Evolutionary conservation across 148 eudicot genomes (phyloP).

Genomic region (Cornus kousa): DNA sequence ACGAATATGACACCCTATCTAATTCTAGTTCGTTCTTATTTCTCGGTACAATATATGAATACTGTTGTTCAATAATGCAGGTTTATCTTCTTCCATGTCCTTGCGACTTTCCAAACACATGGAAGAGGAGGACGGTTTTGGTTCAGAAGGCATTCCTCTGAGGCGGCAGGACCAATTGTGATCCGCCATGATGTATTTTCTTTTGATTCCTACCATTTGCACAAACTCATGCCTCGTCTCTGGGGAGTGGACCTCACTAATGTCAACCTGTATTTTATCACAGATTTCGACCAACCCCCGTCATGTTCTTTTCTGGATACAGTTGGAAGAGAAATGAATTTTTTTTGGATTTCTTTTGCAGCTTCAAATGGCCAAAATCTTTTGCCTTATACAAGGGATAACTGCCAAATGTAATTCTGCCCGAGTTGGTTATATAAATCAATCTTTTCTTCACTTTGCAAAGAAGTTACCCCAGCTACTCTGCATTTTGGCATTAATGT

Average conservation of each 20-base stretch:
- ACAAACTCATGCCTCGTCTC: not conserved
- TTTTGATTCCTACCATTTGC: not conserved
- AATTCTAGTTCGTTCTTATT: not conserved
- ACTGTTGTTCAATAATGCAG: constrained; percentile 22
- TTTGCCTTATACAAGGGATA: constrained; percentile 11
- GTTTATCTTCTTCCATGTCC: constrained; percentile 42
- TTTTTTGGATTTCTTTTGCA: not conserved
- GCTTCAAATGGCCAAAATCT: not conserved
- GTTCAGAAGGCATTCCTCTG: constrained; percentile 72
- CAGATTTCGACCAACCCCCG: not conserved
- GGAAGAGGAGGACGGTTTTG: constrained; percentile 62
- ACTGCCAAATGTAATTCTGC: constrained; percentile 3
- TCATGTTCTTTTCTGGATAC: constrained; percentile 5
- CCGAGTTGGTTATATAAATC: constrained; percentile 17
- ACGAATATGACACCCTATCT: not conserved
- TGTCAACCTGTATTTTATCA: constrained; percentile 16
- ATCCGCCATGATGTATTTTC: constrained; percentile 25
- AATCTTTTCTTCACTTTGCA: not conserved
- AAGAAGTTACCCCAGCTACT: not conserved
- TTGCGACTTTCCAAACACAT: constrained; percentile 52
- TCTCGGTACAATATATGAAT: no score
- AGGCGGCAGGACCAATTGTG: constrained; percentile 70
- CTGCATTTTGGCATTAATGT: no score
- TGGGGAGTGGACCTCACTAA: constrained; percentile 12
- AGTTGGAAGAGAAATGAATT: constrained; percentile 4